These are phyloP conservation scores for Trichophyton mentagrophytes DNA, from an alignment of 2,329 filamentous ascomycete species.

Conservation along the genomic window DNA sequence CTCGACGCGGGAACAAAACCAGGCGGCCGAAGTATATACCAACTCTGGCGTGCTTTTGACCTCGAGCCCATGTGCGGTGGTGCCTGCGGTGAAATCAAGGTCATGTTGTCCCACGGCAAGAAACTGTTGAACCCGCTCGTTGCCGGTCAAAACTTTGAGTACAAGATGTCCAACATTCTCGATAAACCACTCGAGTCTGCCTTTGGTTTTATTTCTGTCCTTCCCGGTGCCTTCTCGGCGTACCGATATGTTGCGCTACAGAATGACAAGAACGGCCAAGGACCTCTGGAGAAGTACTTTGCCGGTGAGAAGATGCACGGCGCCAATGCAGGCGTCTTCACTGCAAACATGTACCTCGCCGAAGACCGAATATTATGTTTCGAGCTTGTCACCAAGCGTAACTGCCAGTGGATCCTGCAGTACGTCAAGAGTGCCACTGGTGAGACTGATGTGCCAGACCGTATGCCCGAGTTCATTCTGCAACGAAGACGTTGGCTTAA, in stretches of 20 bases:
- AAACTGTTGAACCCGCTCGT: slow-evolving; percentile 87
- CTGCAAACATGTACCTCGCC: slow-evolving; percentile 58
- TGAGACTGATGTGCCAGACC: slow-evolving; percentile 92
- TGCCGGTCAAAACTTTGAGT: slow-evolving; percentile 96
- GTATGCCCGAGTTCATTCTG: slow-evolving; percentile 85
- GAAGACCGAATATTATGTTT: slow-evolving; percentile 42
- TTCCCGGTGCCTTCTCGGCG: slow-evolving; percentile 96
- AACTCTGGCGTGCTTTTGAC: slow-evolving; percentile 97
- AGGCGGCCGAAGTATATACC: slow-evolving; percentile 88
- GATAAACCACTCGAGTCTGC: slow-evolving; percentile 96
- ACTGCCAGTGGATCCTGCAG: slow-evolving; percentile 92
- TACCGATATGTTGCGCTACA: slow-evolving; percentile 91
- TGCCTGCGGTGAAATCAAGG: slow-evolving; percentile 97
- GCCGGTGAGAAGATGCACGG: slow-evolving; percentile 92
- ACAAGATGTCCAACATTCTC: slow-evolving; percentile 99
- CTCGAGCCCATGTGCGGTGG: slow-evolving; percentile 95
- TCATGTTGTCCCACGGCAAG: slow-evolving; percentile 78
- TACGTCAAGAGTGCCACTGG: slow-evolving; percentile 97
- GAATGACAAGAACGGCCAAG: slow-evolving; percentile 89
- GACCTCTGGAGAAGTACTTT: slow-evolving; percentile 93
- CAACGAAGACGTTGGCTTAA: slow-evolving; percentile 96
- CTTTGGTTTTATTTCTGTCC: slow-evolving; percentile 93
- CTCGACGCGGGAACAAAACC: slow-evolving; percentile 93
- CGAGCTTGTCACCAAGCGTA: slow-evolving; percentile 91
- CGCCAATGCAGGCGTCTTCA: slow-evolving; percentile 87